These are phyloP conservation scores for Leptodontidium sp. DNA, from an alignment of 2,329 filamentous ascomycete genomes.

Conservation along the genomic window DNA sequence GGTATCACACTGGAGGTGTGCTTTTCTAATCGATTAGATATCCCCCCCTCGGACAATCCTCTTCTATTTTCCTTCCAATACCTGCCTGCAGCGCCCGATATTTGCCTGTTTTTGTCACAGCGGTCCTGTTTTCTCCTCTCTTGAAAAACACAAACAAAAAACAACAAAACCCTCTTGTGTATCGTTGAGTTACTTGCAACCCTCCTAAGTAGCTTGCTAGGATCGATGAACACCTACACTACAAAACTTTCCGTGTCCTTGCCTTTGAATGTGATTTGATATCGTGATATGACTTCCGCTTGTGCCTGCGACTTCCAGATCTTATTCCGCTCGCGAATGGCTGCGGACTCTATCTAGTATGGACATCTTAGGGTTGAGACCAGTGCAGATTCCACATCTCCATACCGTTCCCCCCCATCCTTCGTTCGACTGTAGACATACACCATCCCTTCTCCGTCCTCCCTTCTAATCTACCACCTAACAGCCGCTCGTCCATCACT, in stretches of 20 bases:
- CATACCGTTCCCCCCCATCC: too few species aligned
- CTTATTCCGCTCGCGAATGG: too few species aligned
- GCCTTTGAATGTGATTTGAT: not conserved
- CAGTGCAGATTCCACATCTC: too few species aligned
- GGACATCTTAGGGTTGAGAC: too few species aligned
- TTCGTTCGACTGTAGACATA: too few species aligned
- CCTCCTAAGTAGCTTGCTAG: constrained; percentile 34
- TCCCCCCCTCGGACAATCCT: constrained; percentile 44
- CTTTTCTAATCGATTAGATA: constrained; percentile 43
- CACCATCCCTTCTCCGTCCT: not conserved
- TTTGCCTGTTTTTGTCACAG: constrained; percentile 40
- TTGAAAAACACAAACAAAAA: not conserved
- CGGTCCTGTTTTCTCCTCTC: constrained; percentile 32
- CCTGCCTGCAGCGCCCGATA: constrained; percentile 1
- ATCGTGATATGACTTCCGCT: not conserved
- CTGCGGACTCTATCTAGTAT: too few species aligned
- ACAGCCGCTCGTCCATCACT: too few species aligned
- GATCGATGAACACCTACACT: constrained; percentile 35
- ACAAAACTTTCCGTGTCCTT: not conserved
- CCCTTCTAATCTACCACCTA: not conserved
- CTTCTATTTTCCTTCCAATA: constrained; percentile 25
- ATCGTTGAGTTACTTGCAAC: constrained; percentile 15
- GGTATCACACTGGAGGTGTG: constrained; percentile 35
- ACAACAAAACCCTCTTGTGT: constrained; percentile 20
- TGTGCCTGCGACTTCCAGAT: too few species aligned